Evolutionary conservation across 257 asterid genomes (phyloP), one percentile per base, ranked within the genome.

Genomic region (Scutellaria minor): DNA sequence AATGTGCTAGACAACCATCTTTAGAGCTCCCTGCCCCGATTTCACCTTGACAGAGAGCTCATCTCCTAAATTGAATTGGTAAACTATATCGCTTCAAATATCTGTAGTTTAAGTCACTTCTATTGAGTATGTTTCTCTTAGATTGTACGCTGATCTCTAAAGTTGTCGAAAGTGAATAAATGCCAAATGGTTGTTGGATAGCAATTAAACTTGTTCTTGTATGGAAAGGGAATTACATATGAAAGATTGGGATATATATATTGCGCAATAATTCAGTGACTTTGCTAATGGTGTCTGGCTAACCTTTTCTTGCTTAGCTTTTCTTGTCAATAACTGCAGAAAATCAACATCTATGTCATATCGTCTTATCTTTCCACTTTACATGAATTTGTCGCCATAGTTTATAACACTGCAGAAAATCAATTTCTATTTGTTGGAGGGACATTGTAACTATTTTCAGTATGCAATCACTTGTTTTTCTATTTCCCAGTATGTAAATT

Each of bases 261-360:
- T 9, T 18, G 37, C 37, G 40, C 18, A 20, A 15, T 55, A 35
- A 9, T n/a, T n/a, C 58, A 9, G 40, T 54, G 45, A 27, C 9
- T 64, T 74, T 14, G 37, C 60, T 65, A 13, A 53, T 75, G 41
- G 56, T 31, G 37, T 31, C 55, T 35, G 46, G 59, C 2, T 6
- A 31, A 9, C 20, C 20, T 62, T 40, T 7, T 35, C 27, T 31
- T 65, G 51, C 66, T 24, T 24, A 50, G 58, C 60, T 44, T 64
- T 73, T 50, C 37, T 45, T 31, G 37, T 71, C 68, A 27, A 7
- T 48, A 42, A 53, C 58, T 9, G 9, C 50, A 27, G 56, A 39
- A 13, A 58, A 9, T 74, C 13, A 24, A 55, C 35, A 37, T 60
- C 41, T 58, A 58, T 12, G 11, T 24, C 41, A 51, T 12, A 41